A percentile compares a stretch with the other conserved stretches of the same genome.
These are phyloP conservation scores for Macrotyloma uniflorum DNA, from an alignment of 306 rosid genomes.

Conservation along the genomic window DNA sequence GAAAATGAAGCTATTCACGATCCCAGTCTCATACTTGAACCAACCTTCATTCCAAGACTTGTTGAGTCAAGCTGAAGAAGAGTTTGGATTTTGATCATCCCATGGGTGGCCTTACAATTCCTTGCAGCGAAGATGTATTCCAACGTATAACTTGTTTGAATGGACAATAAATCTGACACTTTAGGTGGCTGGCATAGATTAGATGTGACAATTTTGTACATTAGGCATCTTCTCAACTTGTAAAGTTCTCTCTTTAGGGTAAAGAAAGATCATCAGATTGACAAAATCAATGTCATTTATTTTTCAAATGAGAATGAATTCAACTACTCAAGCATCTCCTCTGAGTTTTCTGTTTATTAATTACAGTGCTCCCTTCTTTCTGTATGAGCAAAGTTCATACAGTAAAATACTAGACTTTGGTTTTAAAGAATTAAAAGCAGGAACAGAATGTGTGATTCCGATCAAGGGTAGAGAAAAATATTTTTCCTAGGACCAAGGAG, in stretches of 20 bases:
- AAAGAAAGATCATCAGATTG: not conserved
- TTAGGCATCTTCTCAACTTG: not conserved
- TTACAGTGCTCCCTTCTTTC: not conserved
- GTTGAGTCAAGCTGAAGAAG: slow-evolving; percentile 40
- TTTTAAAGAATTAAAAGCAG: not conserved
- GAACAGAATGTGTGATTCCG: not conserved
- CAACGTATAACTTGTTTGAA: slow-evolving; percentile 24
- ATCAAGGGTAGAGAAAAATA: not conserved
- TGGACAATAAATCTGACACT: not conserved
- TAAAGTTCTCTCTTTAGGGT: not conserved
- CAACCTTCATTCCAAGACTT: slow-evolving; percentile 45
- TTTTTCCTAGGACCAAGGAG: not conserved
- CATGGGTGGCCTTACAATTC: slow-evolving; percentile 53
- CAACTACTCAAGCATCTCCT: not conserved
- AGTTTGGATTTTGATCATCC: slow-evolving; percentile 58
- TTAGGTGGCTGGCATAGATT: slow-evolving; percentile 12
- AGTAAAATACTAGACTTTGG: not conserved
- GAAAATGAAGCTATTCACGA: slow-evolving; percentile 42
- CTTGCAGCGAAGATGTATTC: slow-evolving; percentile 43
- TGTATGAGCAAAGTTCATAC: not conserved
- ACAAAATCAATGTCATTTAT: not conserved
- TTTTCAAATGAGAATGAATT: not conserved
- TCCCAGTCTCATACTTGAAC: slow-evolving; percentile 47
- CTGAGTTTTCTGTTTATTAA: not conserved
- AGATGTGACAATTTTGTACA: slow-evolving; percentile 15